phyloP scores from a whole-genome alignment of 176 grass and related monocot genomes.

The Hyparrhenia diplandra region DNA sequence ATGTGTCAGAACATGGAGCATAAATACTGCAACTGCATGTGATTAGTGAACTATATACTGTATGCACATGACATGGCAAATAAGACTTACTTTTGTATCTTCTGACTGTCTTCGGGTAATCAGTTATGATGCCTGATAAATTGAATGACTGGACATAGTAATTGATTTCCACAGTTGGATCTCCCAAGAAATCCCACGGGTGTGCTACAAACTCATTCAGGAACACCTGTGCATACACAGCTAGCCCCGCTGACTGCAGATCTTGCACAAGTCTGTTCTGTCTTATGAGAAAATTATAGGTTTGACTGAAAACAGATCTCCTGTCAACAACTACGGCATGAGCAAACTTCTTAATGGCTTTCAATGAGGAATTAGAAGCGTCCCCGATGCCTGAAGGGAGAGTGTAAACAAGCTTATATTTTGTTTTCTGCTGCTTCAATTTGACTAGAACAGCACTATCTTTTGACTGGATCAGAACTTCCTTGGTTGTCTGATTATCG shows the following conservation, averaged over 20 bases:
- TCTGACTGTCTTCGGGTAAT: constrained; percentile 68
- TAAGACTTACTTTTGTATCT: constrained; percentile 68
- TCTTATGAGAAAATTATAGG: constrained; percentile 8
- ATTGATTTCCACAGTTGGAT: constrained; percentile 78
- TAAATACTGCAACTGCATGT: background rate
- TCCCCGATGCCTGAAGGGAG: constrained; percentile 32
- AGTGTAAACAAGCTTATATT: constrained; percentile 64
- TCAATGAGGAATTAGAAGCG: constrained; percentile 39
- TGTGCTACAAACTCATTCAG: constrained; percentile 62
- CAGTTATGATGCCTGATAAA: constrained; percentile 70
- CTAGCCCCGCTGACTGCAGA: constrained; percentile 48
- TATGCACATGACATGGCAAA: background rate
- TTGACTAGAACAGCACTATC: constrained; percentile 80
- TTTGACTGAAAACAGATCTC: constrained; percentile 36
- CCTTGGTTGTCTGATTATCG: constrained; percentile 32
- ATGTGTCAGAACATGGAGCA: background rate
- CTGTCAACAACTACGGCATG: constrained; percentile 53
- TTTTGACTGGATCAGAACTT: constrained; percentile 62
- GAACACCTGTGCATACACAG: constrained; percentile 58
- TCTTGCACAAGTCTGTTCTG: constrained; percentile 28
- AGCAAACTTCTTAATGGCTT: constrained; percentile 62
- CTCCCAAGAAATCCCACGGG: constrained; percentile 63
- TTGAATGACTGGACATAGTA: constrained; percentile 36
- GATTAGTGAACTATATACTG: background rate
- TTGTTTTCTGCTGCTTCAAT: constrained; percentile 53